These are phyloP conservation scores for Globisporangium sylvaticum DNA, from an alignment of 352 stramenopile species.

Conservation along the genomic window DNA sequence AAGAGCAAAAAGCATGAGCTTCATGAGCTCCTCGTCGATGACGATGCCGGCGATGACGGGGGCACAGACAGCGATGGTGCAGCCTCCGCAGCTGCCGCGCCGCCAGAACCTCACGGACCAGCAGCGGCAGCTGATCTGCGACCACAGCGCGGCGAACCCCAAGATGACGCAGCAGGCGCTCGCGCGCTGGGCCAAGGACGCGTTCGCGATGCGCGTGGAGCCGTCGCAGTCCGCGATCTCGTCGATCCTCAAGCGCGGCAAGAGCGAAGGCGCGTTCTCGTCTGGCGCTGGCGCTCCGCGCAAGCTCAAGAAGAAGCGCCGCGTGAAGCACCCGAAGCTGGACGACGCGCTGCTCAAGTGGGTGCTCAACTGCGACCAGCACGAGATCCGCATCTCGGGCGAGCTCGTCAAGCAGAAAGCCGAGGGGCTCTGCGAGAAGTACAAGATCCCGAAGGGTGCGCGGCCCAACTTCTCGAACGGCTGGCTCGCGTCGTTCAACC, in stretches of 20 bases:
- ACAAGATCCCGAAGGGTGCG: slow-evolving; percentile 17
- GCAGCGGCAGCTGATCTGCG: slow-evolving; percentile 11
- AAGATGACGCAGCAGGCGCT: slow-evolving; percentile 18
- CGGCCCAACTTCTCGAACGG: slow-evolving; percentile 56
- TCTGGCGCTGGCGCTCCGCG: background rate
- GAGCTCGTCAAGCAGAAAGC: slow-evolving; percentile 37
- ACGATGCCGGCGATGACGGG: background rate
- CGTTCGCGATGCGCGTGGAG: slow-evolving; percentile 9
- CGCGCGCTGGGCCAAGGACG: slow-evolving; percentile 12
- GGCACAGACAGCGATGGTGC: background rate
- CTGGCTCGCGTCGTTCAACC: slow-evolving; percentile 56
- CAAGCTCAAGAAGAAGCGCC: slow-evolving; percentile 19
- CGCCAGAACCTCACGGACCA: slow-evolving; percentile 6
- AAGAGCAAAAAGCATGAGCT: background rate
- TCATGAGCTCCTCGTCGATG: background rate
- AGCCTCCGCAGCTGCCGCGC: background rate
- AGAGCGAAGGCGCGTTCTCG: background rate
- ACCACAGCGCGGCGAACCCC: slow-evolving; percentile 8
- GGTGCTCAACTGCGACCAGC: slow-evolving; percentile 35
- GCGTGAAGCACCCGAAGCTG: slow-evolving; percentile 50
- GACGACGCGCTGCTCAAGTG: slow-evolving; percentile 45
- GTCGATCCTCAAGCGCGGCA: slow-evolving; percentile 12
- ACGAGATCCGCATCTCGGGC: slow-evolving; percentile 22
- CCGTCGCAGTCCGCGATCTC: slow-evolving; percentile 17
- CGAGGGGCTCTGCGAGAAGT: slow-evolving; percentile 31